These are phyloP conservation scores for Ganoderma multipileum DNA, from an alignment of 1,284 basidiomycete genomes.

Conservation along the genomic window DNA sequence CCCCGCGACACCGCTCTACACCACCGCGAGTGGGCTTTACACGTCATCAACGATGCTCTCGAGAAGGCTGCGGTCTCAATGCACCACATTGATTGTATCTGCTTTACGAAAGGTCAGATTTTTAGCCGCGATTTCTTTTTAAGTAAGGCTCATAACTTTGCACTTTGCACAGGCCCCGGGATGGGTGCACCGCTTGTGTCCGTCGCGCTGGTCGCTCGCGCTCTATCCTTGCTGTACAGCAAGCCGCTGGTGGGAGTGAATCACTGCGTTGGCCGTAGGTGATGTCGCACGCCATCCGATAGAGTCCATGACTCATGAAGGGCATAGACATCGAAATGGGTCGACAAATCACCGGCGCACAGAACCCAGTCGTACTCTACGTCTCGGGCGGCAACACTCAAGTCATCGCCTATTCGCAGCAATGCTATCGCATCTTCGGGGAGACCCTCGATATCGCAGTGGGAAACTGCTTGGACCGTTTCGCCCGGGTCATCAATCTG, in stretches of 20 bases:
- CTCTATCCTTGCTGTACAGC: constrained; percentile 85
- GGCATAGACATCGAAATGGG: constrained; percentile 98
- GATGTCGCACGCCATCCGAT: not conserved
- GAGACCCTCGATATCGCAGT: constrained; percentile 99
- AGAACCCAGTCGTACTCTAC: constrained; percentile 97
- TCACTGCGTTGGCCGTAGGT: constrained; percentile 96
- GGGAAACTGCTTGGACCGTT: constrained; percentile 97
- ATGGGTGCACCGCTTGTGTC: constrained; percentile 98
- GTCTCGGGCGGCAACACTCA: constrained; percentile 99
- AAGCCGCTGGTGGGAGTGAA: constrained; percentile 98
- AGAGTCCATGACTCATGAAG: not conserved
- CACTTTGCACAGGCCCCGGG: constrained; percentile 77
- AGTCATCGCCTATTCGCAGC: constrained; percentile 97
- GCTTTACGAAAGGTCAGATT: constrained; percentile 91
- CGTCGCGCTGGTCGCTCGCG: constrained; percentile 95
- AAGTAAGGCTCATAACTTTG: constrained; percentile 2
- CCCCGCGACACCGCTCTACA: constrained; percentile 96
- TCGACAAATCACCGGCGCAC: constrained; percentile 91
- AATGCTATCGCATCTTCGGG: constrained; percentile 98
- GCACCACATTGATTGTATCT: constrained; percentile 90
- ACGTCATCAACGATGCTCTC: constrained; percentile 86
- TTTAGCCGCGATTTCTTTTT: not conserved
- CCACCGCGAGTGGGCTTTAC: constrained; percentile 92
- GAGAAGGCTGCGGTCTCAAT: constrained; percentile 74
- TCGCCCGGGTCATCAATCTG: constrained; percentile 94